phyloP scores from a whole-genome alignment of 2,329 filamentous ascomycete species.

The Fusarium sp. region DNA sequence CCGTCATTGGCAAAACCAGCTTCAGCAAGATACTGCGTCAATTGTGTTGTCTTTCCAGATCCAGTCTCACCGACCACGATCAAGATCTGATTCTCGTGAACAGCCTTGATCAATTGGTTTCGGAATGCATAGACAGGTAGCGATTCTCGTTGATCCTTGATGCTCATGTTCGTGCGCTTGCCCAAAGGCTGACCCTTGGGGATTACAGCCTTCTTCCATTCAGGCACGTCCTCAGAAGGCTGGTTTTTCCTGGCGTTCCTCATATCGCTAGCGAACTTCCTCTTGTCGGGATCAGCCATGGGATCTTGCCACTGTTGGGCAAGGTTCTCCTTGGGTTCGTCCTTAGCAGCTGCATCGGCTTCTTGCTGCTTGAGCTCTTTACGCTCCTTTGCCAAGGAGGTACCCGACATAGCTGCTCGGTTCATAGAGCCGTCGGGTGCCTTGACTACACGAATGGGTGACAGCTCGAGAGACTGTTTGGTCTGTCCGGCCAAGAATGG shows the following conservation, averaged over 20 bases:
- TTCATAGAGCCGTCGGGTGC: conserved; percentile 99
- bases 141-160: conserved; percentile 93
- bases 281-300: conserved; percentile 87
- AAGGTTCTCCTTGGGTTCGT: conserved; percentile 85
- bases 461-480: conserved; percentile 93
- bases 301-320: conserved; percentile 96
- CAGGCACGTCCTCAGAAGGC: conserved; percentile 79
- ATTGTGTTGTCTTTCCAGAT: conserved; percentile 95
- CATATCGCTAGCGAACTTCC: conserved; percentile 90
- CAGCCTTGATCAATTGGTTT: conserved; percentile 86
- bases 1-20: conserved; percentile 88
- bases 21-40: conserved; percentile 95
- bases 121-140: conserved; percentile 92
- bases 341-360: conserved; percentile 78
- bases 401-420: conserved; percentile 93
- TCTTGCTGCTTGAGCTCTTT: conserved; percentile 92
- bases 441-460: conserved; percentile 95
- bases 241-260: conserved; percentile 74
- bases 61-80: conserved; percentile 98
- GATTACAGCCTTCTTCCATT: conserved; percentile 90
- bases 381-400: conserved; percentile 87
- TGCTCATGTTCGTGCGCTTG: conserved; percentile 89
- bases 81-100: conserved; percentile 87
- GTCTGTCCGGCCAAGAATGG: conserved; percentile 97
- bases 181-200: conserved; percentile 85